Evolutionary conservation across 2,329 filamentous ascomycete genomes (phyloP).

Genomic region (Macrophomina tecta): DNA sequence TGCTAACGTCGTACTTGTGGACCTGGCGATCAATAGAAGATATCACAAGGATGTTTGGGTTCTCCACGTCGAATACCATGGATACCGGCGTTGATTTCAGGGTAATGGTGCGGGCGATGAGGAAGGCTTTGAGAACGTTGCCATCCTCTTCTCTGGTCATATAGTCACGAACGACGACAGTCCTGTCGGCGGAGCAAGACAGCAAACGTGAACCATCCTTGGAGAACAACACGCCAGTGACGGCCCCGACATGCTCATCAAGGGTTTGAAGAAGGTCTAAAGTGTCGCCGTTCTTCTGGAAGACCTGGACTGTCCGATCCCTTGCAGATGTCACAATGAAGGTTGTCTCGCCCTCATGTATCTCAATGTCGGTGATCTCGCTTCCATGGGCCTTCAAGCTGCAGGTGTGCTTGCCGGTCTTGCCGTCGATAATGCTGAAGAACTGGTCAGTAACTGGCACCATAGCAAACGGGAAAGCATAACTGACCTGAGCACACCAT

Average conservation of each 20-base stretch:
- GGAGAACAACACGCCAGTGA: slow-evolving; percentile 77
- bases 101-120: slow-evolving; percentile 77
- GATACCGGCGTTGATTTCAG: slow-evolving; percentile 87
- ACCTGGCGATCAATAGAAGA: slow-evolving; percentile 69
- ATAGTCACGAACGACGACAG: slow-evolving; percentile 80
- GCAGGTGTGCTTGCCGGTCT: slow-evolving; percentile 66
- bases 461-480: not conserved
- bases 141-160: slow-evolving; percentile 69
- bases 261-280: slow-evolving; percentile 89
- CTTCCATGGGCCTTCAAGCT: slow-evolving; percentile 85
- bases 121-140: slow-evolving; percentile 71
- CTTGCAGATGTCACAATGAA: slow-evolving; percentile 83
- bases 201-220: slow-evolving; percentile 74
- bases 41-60: slow-evolving; percentile 60
- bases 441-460: not conserved
- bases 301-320: slow-evolving; percentile 94
- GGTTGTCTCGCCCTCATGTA: slow-evolving; percentile 68
- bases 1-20: slow-evolving; percentile 65
- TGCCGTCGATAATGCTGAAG: slow-evolving; percentile 67
- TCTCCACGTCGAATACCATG: slow-evolving; percentile 73
- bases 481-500: slow-evolving; percentile 73
- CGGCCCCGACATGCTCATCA: slow-evolving; percentile 86
- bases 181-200: slow-evolving; percentile 88
- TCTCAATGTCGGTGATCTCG: slow-evolving; percentile 81
- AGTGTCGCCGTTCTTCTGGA: slow-evolving; percentile 63